These are phyloP conservation scores for Chaetomidium leptoderma DNA, from an alignment of 495 filamentous ascomycete species.

Conservation along the genomic window DNA sequence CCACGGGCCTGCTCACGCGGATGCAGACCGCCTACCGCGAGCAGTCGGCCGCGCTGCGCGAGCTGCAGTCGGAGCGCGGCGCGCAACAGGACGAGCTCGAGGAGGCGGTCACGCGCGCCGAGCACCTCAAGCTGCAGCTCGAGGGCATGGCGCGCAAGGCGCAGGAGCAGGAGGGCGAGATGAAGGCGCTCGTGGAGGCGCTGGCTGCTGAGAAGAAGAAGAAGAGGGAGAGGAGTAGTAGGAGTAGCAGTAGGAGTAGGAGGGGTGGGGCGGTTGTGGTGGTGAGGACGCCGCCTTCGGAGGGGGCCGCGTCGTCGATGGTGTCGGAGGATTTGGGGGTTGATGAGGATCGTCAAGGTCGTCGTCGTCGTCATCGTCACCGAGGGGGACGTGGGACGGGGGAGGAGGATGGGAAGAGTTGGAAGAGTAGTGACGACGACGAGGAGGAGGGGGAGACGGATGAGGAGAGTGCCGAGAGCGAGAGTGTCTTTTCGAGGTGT, in stretches of 20 bases:
- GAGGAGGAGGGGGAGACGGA: slow-evolving; percentile 54
- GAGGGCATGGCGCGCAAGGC: slow-evolving; percentile 71
- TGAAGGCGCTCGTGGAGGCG: slow-evolving; percentile 60
- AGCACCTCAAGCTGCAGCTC: slow-evolving; percentile 67
- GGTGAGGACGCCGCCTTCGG: too few relatives aligned
- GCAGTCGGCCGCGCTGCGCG: slow-evolving; percentile 55
- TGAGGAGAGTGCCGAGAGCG: slow-evolving; percentile 52
- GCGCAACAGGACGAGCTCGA: slow-evolving; percentile 68
- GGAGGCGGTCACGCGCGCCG: slow-evolving; percentile 63
- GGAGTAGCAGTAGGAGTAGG: too few relatives aligned
- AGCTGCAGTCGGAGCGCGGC: slow-evolving; percentile 57
- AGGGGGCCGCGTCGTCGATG: slow-evolving; percentile 25
- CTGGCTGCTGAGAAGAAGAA: slow-evolving; percentile 56
- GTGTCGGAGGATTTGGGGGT: slow-evolving; percentile 51
- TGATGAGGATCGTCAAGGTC: too few relatives aligned
- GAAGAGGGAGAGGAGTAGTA: too few relatives aligned
- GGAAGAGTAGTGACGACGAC: slow-evolving; percentile 48
- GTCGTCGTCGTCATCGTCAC: too few relatives aligned
- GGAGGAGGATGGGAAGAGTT: slow-evolving; percentile 16
- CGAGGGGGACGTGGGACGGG: slow-evolving; percentile 34
- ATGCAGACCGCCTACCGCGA: slow-evolving; percentile 70
- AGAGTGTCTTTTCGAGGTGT: slow-evolving; percentile 61
- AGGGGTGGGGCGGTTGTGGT: too few relatives aligned
- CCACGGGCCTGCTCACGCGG: slow-evolving; percentile 56
- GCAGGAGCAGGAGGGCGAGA: slow-evolving; percentile 58